phyloP scores from a whole-genome alignment of 805 yeast genomes.

The Metschnikowia arizonensis region DNA sequence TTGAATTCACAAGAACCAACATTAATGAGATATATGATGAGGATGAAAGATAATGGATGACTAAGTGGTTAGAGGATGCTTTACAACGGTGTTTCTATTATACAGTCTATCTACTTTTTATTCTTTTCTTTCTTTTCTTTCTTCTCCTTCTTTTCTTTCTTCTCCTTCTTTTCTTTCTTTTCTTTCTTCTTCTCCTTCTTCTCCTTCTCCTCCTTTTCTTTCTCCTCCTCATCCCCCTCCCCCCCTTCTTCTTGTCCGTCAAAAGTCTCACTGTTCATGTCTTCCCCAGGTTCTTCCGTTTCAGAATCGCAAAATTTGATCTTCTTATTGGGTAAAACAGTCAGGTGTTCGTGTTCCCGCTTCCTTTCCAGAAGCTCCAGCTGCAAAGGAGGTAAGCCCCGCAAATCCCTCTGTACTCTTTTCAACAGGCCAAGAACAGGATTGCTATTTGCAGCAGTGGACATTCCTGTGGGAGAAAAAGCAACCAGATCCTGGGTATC shows the following conservation, averaged over 20 bases:
- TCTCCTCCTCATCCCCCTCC: neutral
- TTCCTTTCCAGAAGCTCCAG: constrained; percentile 19
- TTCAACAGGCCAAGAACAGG: constrained; percentile 58
- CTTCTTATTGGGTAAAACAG: constrained; percentile 22
- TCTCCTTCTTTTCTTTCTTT: constrained; percentile 8
- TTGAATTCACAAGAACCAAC: no score
- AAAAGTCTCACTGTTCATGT: neutral
- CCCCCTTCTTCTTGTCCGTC: neutral
- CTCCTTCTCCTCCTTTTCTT: neutral
- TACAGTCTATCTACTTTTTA: constrained; percentile 11
- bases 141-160: constrained; percentile 14
- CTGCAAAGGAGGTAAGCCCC: constrained; percentile 70
- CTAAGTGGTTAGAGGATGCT: no score
- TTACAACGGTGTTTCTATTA: constrained; percentile 1
- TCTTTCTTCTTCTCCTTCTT: neutral
- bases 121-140: constrained; percentile 17
- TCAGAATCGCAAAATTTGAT: constrained; percentile 19
- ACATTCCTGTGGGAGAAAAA: constrained; percentile 27
- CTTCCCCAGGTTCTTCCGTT: constrained; percentile 3
- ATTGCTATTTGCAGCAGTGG: constrained; percentile 29
- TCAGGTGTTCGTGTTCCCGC: constrained; percentile 6
- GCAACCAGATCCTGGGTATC: constrained; percentile 23
- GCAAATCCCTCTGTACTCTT: constrained; percentile 70
- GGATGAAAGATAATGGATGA: no score
- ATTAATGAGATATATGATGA: no score